Base-by-base conservation (phyloP, 176 grass and related monocot species). In the Triticum timopheevii region DNA sequence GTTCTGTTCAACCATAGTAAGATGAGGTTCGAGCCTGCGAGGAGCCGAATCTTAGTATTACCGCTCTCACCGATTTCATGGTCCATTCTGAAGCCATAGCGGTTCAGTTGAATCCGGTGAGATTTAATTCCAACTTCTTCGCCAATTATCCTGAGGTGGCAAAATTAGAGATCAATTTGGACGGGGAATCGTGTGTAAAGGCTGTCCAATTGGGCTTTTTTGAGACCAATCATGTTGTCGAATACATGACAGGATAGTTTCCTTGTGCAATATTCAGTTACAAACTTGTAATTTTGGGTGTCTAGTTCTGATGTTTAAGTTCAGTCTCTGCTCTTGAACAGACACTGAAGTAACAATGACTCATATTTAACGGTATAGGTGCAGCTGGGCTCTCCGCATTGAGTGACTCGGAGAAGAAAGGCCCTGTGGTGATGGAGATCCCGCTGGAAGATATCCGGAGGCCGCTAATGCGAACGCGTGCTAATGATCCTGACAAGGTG, bases 401-500 rank as follows among this genome's bases (percentile, higher is more conserved):
- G 47, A 85, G 52, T 2, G 82, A 91, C 38, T 77, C 86, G 0
- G 86, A 88, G 50, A 91, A 88, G 77, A 88, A 91, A 27, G 96
- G 96, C 20, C 96, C 94, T 35, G 76, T 91, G 74, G 76, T 98
- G 31, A 78, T 96, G 82, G 93, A 98, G 62, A 91, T 98, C 59
- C 93, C 94, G 35, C 65, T 98, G 23, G 90, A 93, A 56, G 71
- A 90, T 87, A 98, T 98, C 59, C 69, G 90, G 45, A 93, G 94
- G 90, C 96, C 96, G 5, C 85, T 98, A 64, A 98, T 96, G 93
- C 78, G 86, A 35, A 96, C 94, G 0, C 93, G 96, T 62, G 79
- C 93, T 12, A 98, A 98, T 77, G 92, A 98, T 85, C 93, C 90
- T 24, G 62, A 34, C 40, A 96, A 98, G 86, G 96, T 96, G 85